A percentile compares a stretch with the other conserved stretches of the same genome.
Conservation (phyloP, 257 asterid species). For the Euphrasia confusa region DNA sequence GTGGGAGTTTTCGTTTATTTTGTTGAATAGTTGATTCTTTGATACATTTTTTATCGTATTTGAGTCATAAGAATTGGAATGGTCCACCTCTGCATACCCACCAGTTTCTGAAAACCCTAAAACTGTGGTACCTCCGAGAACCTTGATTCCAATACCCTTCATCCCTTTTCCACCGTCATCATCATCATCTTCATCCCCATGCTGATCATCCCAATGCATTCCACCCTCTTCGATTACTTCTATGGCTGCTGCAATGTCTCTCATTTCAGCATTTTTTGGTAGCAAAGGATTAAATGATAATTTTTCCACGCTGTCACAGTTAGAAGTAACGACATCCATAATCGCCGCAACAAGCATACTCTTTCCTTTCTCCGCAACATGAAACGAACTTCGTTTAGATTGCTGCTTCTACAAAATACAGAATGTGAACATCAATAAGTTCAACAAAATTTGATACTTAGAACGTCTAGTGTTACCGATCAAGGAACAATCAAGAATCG, state of each 20-base stretch:
- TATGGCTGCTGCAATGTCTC: constrained; percentile 95
- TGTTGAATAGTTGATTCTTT: constrained; percentile 43
- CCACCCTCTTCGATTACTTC: constrained; percentile 92
- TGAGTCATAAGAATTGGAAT: constrained; percentile 35
- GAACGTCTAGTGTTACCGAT: background rate
- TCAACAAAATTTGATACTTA: background rate
- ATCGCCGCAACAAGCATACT: constrained; percentile 99
- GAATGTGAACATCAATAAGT: constrained; percentile 29
- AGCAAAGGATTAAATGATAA: constrained; percentile 56
- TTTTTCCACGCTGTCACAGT: constrained; percentile 71
- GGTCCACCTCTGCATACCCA: constrained; percentile 50
- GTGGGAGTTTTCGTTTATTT: constrained; percentile 39
- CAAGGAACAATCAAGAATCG: background rate
- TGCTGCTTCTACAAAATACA: constrained; percentile 63
- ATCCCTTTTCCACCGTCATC: constrained; percentile 76
- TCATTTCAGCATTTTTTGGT: constrained; percentile 72
- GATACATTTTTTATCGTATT: constrained; percentile 32
- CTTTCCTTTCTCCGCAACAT: constrained; percentile 85
- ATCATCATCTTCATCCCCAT: constrained; percentile 62
- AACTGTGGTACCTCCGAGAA: constrained; percentile 93
- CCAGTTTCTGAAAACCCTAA: constrained; percentile 71
- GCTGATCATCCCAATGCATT: constrained; percentile 88
- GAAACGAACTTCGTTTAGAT: constrained; percentile 65
- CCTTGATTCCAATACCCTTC: constrained; percentile 91
- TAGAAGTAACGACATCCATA: constrained; percentile 92